Conservation (phyloP, 1,284 basidiomycete genomes). For the Leccinum solheimii region DNA sequence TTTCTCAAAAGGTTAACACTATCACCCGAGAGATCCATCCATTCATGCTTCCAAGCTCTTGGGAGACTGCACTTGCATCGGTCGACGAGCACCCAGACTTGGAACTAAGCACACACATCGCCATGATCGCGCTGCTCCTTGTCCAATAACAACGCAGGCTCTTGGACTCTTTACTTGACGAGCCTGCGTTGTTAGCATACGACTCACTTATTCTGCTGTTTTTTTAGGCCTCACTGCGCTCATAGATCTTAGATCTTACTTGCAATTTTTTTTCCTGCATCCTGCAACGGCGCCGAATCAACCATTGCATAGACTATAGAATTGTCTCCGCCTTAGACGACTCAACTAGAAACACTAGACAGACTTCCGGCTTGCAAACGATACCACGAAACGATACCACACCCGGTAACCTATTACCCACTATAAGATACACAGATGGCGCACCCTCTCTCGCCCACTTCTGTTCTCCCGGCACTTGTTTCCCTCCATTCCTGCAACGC, state of each 20-base stretch:
- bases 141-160: constrained; percentile 36
- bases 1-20: constrained; percentile 40
- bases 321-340: constrained; percentile 16
- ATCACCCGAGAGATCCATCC: constrained; percentile 47
- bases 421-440: constrained; percentile 13
- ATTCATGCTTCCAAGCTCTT: constrained; percentile 56
- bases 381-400: neutral
- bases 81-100: constrained; percentile 8
- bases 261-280: neutral
- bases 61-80: constrained; percentile 50
- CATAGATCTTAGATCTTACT: neutral
- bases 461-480: constrained; percentile 50
- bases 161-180: constrained; percentile 8
- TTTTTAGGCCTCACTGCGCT: neutral
- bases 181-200: constrained; percentile 20
- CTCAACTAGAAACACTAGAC: neutral
- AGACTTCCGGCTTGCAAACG: neutral
- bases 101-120: constrained; percentile 8
- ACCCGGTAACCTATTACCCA: neutral
- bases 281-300: neutral
- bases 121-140: constrained; percentile 37
- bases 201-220: neutral
- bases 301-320: constrained; percentile 27
- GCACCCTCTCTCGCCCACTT: constrained; percentile 38
- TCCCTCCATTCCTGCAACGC: constrained; percentile 38